Evolutionary conservation across 2,329 filamentous ascomycete species (phyloP).

Genomic region (Calonectria multiphialidica): DNA sequence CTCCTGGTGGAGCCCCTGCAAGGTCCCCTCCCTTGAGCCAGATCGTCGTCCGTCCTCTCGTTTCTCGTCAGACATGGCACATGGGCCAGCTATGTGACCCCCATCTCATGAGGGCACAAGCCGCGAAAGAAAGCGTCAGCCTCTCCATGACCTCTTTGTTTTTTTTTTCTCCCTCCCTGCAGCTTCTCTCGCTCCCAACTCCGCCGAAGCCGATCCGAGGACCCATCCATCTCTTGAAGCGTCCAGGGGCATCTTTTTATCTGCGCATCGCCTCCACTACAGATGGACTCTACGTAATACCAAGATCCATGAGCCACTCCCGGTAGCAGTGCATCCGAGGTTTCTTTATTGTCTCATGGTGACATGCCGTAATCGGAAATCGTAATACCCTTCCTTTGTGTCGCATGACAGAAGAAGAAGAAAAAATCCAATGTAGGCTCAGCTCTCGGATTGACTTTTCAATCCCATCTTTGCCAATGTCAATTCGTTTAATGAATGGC

Average conservation of each 20-base stretch:
- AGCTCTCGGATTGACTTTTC: neutral
- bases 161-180: constrained; percentile 21
- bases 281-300: constrained; percentile 1
- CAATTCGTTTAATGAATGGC: constrained; percentile 1
- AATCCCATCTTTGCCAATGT: neutral
- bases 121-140: neutral
- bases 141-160: constrained; percentile 24
- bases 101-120: constrained; percentile 11
- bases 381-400: neutral
- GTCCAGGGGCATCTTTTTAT: neutral
- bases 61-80: constrained; percentile 17
- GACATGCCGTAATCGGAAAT: constrained; percentile 18
- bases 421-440: neutral
- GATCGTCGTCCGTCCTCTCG: constrained; percentile 21
- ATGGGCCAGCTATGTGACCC: constrained; percentile 9
- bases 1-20: constrained; percentile 21
- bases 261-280: neutral
- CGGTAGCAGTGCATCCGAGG: constrained; percentile 10
- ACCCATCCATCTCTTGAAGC: constrained; percentile 6
- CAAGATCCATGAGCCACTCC: neutral
- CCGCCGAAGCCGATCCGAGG: constrained; percentile 11
- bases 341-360: constrained; percentile 6
- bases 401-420: neutral
- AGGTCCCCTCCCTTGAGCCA: constrained; percentile 17
- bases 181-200: constrained; percentile 27